Conservation (phyloP, 345 rosid genomes). For the Garcia nutans region DNA sequence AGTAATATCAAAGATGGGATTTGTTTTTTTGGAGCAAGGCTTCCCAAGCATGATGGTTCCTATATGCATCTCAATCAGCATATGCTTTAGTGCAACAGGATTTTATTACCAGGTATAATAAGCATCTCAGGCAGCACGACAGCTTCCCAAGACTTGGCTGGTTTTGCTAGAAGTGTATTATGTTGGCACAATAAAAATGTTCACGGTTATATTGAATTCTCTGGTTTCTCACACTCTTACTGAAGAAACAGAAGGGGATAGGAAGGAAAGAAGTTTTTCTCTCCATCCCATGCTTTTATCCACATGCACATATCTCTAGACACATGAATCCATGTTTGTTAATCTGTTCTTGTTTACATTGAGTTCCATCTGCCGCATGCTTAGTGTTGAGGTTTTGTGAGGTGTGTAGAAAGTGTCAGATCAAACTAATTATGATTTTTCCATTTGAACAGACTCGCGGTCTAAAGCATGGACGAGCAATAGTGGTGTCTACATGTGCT, state of each 20-base stretch:
- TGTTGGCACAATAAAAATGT: not conserved
- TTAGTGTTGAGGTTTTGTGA: not conserved
- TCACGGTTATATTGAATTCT: not conserved
- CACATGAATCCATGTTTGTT: not conserved
- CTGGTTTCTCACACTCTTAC: not conserved
- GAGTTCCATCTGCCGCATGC: not conserved
- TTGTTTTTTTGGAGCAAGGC: constrained; percentile 59
- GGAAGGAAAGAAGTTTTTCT: not conserved
- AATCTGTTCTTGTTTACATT: constrained; percentile 6
- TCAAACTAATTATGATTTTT: constrained; percentile 1
- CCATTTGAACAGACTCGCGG: constrained; percentile 68
- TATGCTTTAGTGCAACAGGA: constrained; percentile 86
- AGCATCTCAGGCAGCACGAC: no score
- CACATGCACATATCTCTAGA: not conserved
- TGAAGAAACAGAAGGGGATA: no score
- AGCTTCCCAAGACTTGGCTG: not conserved
- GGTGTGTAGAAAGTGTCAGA: not conserved
- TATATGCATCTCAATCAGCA: constrained; percentile 78
- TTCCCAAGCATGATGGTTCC: constrained; percentile 50
- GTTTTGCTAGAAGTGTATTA: no score
- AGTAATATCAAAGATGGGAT: constrained; percentile 97
- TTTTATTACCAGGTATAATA: constrained; percentile 60
- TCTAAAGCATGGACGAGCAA: constrained; percentile 93
- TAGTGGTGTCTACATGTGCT: constrained; percentile 90
- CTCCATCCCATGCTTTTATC: not conserved